phyloP scores from a whole-genome alignment of 2,329 filamentous ascomycete genomes.

The Rutstroemia sp. region DNA sequence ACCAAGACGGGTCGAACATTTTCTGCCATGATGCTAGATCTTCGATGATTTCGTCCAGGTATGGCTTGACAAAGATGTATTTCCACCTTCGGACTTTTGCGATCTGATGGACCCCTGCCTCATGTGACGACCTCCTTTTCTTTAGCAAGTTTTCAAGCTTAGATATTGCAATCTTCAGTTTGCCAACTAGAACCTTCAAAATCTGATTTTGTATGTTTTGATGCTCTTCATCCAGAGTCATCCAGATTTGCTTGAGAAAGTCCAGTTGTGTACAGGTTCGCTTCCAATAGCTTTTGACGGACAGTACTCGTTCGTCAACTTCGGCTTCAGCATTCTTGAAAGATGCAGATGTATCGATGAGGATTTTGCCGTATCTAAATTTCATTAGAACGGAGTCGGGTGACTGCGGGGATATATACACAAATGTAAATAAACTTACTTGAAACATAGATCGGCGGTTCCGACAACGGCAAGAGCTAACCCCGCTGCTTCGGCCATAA shows the following conservation, averaged over 20 bases:
- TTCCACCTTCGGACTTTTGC: slow-evolving; percentile 3
- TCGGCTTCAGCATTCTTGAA: slow-evolving; percentile 1
- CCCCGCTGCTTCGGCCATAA: not conserved
- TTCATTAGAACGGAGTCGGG: not conserved
- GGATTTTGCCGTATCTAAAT: slow-evolving; percentile 5
- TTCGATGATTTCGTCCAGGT: slow-evolving; percentile 4
- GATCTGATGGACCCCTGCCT: not conserved
- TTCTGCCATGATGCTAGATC: slow-evolving; percentile 4
- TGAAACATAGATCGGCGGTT: not conserved
- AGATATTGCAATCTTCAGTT: not conserved
- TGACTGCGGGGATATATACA: not conserved
- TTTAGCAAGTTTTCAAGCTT: not conserved
- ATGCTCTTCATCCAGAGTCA: slow-evolving; percentile 7
- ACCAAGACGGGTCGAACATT: slow-evolving; percentile 7
- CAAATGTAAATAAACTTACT: not conserved
- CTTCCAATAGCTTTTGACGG: slow-evolving; percentile 3
- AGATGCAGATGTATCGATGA: slow-evolving; percentile 4
- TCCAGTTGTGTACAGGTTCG: slow-evolving; percentile 5
- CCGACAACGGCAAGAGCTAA: not conserved
- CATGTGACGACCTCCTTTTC: not conserved
- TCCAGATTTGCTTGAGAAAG: slow-evolving; percentile 7
- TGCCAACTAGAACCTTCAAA: not conserved
- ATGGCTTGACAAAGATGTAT: slow-evolving; percentile 4
- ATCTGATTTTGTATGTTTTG: not conserved
- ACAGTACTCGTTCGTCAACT: slow-evolving; percentile 5